Evolutionary conservation across 768 basidiomycete species (phyloP), one percentile per base, ranked within the genome.

Genomic region (Kwoniella europaea): DNA sequence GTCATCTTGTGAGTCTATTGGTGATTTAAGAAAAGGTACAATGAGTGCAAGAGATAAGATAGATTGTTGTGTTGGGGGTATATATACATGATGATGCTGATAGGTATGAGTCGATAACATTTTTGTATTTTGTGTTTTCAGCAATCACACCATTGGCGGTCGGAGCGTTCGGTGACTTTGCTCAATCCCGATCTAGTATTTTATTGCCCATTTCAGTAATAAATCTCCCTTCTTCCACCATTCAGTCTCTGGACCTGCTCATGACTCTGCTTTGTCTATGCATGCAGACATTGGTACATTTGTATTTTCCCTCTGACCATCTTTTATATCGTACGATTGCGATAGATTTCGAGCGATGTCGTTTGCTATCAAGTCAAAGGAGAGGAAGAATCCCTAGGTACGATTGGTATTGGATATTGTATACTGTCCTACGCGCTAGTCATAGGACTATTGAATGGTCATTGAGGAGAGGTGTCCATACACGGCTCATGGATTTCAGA

Each of bases 1-100:
- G 72, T 73, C 74, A 75, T 77, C 35, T 44, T 75, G 44, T 63
- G 20, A 44, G 63, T 29, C 13, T 15, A 2, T 41, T 35, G 18
- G 54, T 18, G 35, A 43, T 50, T 15, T 35, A 9, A 35, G 35
- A 35, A 4, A 9, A 35, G 35, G 7, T 35, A 18, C 9, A 20
- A 16, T 50, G 56, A 60, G 20, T 46, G 35, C 9, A 56, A 44
- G 41, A 63, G 62, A 44, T 22, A 29, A 56, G 20, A 29, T 20
- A 56, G 9, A 1, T 56, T 22, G 20, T 16, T 59, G 57, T 24
- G 4, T 35, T 35, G 22, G 57, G 27, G 27, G 24, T 27, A 46
- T 59, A 35, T 59, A 59, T 59, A 35, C 35, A 59, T 35, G 15
- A 4, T 24, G 20, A 18, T 59, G 16, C 27, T 35, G 16, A 59